Percentiles rank a stretch among this genome's conserved stretches.
Evolutionary conservation across 192 early-diverging fungal species (phyloP).

Genomic region (Lobosporangium transversale): DNA sequence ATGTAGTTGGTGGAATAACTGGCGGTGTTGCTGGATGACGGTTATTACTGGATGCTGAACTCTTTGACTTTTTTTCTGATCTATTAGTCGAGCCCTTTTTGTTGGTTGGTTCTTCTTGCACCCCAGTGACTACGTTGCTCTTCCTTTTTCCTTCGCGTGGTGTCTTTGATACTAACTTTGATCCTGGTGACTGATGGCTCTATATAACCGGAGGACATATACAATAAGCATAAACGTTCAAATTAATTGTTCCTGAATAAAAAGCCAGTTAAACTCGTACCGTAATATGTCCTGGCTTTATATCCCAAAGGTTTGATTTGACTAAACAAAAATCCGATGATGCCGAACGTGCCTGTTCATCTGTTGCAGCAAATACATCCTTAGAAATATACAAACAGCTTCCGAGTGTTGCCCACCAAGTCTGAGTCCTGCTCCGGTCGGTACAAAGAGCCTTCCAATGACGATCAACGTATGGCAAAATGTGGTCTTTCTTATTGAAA

Average conservation of each 20-base stretch:
- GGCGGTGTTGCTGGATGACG: conserved; percentile 19
- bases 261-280: conserved; percentile 10
- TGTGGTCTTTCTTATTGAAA: conserved; percentile 74
- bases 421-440: conserved; percentile 67
- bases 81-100: conserved; percentile 20
- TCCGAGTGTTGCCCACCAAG: conserved; percentile 77
- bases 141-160: conserved; percentile 45
- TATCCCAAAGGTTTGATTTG: conserved; percentile 69
- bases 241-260: background rate
- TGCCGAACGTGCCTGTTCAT: conserved; percentile 66
- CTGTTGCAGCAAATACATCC: conserved; percentile 65
- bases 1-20: conserved; percentile 15
- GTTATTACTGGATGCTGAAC: conserved; percentile 1
- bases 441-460: conserved; percentile 74
- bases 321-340: conserved; percentile 68
- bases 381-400: conserved; percentile 71
- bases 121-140: conserved; percentile 13
- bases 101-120: conserved; percentile 16
- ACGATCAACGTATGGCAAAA: conserved; percentile 70
- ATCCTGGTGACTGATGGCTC: conserved; percentile 39
- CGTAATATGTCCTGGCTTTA: conserved; percentile 58
- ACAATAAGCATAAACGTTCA: no score
- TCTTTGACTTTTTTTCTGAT: conserved; percentile 25
- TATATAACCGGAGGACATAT: conserved; percentile 7
- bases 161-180: conserved; percentile 29